A percentile compares a stretch with the other conserved stretches of the same genome.
Conservation (phyloP, 345 rosid genomes). For the Citrus trifoliata region DNA sequence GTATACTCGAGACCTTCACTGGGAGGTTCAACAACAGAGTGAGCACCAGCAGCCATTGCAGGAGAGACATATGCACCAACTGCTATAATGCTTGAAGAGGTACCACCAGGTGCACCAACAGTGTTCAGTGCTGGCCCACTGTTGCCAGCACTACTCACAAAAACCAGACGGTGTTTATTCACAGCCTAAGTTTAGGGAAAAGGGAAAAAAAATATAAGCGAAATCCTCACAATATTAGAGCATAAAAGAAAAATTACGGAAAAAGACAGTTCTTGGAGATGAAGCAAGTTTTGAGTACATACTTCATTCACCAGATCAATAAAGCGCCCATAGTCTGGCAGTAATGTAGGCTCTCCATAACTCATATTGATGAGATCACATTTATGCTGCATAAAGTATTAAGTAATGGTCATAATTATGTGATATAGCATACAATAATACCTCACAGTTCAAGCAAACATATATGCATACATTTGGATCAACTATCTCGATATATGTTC, state of each 20-base stretch:
- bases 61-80: conserved; percentile 99
- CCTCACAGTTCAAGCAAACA: neutral
- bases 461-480: neutral
- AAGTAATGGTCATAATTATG: neutral
- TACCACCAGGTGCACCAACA: conserved; percentile 99
- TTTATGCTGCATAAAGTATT: conserved; percentile 64
- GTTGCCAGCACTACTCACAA: conserved; percentile 98
- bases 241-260: conserved; percentile 15
- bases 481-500: neutral
- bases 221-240: conserved; percentile 14
- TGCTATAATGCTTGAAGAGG: conserved; percentile 91
- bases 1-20: conserved; percentile 91
- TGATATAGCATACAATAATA: neutral
- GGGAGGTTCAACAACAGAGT: conserved; percentile 92
- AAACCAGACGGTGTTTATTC: conserved; percentile 77
- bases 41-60: conserved; percentile 97
- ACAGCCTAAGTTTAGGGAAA: conserved; percentile 57
- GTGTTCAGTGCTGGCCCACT: conserved; percentile 96
- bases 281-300: conserved; percentile 24
- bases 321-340: conserved; percentile 97
- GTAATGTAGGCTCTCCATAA: conserved; percentile 77
- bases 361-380: conserved; percentile 99
- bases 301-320: conserved; percentile 95
- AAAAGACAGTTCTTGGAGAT: neutral
- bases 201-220: neutral